Conservation (phyloP, 1,284 basidiomycete species). For the Schizophyllum commune region DNA sequence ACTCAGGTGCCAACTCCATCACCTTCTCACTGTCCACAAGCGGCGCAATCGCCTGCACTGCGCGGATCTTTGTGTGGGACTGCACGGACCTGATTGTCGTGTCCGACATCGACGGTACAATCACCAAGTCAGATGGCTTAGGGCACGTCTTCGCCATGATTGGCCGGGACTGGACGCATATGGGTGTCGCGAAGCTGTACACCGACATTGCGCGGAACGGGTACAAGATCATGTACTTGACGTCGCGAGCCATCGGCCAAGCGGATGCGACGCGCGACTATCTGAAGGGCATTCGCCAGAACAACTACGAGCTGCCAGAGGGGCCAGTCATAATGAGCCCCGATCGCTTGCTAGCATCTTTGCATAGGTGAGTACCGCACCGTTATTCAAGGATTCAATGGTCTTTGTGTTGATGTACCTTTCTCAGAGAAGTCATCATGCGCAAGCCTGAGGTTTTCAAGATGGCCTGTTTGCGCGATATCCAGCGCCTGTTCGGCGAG, state of each 20-base stretch:
- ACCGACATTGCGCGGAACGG: slow-evolving; percentile 95
- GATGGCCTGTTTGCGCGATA: slow-evolving; percentile 98
- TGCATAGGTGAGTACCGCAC: slow-evolving; percentile 69
- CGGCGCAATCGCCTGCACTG: slow-evolving; percentile 81
- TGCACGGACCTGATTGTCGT: slow-evolving; percentile 85
- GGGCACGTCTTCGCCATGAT: slow-evolving; percentile 99
- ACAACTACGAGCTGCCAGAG: slow-evolving; percentile 92
- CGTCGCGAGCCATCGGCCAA: slow-evolving; percentile 96
- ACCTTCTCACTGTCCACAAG: slow-evolving; percentile 94
- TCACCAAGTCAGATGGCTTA: slow-evolving; percentile 98
- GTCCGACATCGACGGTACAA: slow-evolving; percentile 98
- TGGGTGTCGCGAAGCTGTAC: slow-evolving; percentile 97
- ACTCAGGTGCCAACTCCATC: slow-evolving; percentile 86
- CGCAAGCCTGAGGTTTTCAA: slow-evolving; percentile 99
- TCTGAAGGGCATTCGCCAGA: slow-evolving; percentile 91
- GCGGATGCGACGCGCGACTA: slow-evolving; percentile 97
- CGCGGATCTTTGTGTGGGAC: slow-evolving; percentile 96
- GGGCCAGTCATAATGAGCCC: slow-evolving; percentile 99
- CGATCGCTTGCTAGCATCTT: slow-evolving; percentile 88
- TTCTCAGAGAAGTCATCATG: slow-evolving; percentile 87
- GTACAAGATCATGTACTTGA: slow-evolving; percentile 98
- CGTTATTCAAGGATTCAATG: not conserved
- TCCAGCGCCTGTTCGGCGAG: slow-evolving; percentile 85
- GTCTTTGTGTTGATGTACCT: not conserved
- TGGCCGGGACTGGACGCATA: slow-evolving; percentile 99